Base-by-base conservation (phyloP, 2,329 filamentous ascomycete species). In the Septoria linicola region DNA sequence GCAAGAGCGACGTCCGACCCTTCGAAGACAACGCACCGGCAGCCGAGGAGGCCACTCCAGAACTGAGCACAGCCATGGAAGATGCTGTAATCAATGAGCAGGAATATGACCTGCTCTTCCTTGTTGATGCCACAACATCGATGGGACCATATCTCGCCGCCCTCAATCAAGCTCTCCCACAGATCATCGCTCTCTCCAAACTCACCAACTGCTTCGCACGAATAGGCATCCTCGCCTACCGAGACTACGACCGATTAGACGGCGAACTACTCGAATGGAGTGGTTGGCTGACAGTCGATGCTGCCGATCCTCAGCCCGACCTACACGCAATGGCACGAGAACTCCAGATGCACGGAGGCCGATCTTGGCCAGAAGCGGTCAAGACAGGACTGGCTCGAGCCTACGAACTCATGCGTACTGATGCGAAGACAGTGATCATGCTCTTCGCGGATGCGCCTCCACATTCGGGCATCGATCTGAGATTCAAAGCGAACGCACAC, bases 371-470 rank as follows among this genome's bases (percentile, higher is more conserved):
- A 6, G 54, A 57, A 42, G 54, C 54, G 11, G 17, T 52, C 16
- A 57, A 57, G 40, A 57, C 54, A 27, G 54, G 54, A 4, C 51
- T 54, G 10, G 54, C 54, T 8, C 41, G 44, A 23, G 46, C 54
- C 4, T 54, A 54, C 19, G 34, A 54, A 13, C 16, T 50, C 16
- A 57, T 57, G 54, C 35, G 51, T 8, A n/a, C 14, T 1, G 46
- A 51, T 21, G 54, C 54, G 13, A 51, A 47, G 6, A 54, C 54
- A 4, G 37, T 57, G 8, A 43, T 57, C 3, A 20, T 57, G 14
- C 39, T 51, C 6, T 54, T 49, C 27, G 42, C 46, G 7, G 54
- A 57, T 49, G 54, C 51, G 34, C 46, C 46, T 8, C 54, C 54
- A 20, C 54, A 54, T 11, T 39, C 44, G 5, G n/a, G n/a, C 4